Base-by-base conservation (phyloP, 1,139 yeast genomes). In the Yamadazyma trypodendri region DNA sequence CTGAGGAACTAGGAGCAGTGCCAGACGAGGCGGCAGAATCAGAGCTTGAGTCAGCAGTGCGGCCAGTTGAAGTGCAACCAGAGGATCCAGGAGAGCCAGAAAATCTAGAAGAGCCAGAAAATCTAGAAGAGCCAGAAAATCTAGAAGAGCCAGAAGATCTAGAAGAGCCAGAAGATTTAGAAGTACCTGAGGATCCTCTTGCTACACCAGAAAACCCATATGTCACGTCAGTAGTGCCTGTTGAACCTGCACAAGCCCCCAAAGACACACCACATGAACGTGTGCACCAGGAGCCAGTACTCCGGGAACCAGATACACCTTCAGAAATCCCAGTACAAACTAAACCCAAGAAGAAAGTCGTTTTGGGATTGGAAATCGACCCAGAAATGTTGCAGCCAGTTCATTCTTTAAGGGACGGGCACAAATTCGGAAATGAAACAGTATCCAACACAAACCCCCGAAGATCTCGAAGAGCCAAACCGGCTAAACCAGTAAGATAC, bases 371-470 rank as follows among this genome's bases (percentile, higher is more conserved):
- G 28, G 61, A 57, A 21, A 39, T 56, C n/a, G 43, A 49, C 15
- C 44, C 46, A 4, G 44, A 42, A 6, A 43, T 38, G n/a, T 31
- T 60, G 9, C 56, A 51, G 34, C 55, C 60, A 3, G 38, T 35
- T 3, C 52, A 55, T 33, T 43, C 52, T 3, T 39, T 59, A 20
- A 43, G 63, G 36, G 57, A 55, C 42, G 61, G 61, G 2, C 51
- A 51, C 28, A 41, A 21, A 3, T 56, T 43, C 41, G 61, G 61
- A 3, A 20, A 31, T 28, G 14, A n/a, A n/a, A n/a, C 27, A 22
- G 23, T 16, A 16, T 9, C 6, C 5, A 28, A 8, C 4, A 9
- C 31, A 16, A 11, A 28, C 7, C 12, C 15, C 6, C 32, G 34
- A 33, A 17, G 27, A 14, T 29, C 39, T 21, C 34, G 16, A 24